Evolutionary conservation across 176 grass and related monocot genomes (phyloP).

Genomic region (Sorghum bicolor): DNA sequence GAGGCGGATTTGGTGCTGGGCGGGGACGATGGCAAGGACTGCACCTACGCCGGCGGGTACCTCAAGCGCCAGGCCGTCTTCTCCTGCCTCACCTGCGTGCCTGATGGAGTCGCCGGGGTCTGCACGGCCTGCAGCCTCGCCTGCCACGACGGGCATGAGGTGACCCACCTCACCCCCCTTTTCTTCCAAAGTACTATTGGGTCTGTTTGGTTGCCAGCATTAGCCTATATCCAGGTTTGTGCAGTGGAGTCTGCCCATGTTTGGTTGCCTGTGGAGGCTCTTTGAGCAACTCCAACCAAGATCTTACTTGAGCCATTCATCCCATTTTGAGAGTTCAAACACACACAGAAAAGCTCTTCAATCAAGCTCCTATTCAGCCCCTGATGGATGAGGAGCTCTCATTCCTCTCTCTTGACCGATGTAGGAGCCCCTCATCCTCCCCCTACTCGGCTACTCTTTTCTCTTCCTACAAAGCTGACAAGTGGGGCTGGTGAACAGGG

Average conservation of each 20-base stretch:
- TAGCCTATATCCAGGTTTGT: neutral
- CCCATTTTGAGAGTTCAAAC: neutral
- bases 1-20: conserved; percentile 93
- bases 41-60: conserved; percentile 83
- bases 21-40: conserved; percentile 93
- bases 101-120: conserved; percentile 67
- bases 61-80: conserved; percentile 97
- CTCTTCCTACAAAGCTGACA: neutral
- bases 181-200: neutral
- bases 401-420: neutral
- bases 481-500: neutral
- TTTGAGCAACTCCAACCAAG: neutral
- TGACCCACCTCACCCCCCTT: neutral
- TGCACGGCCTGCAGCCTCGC: conserved; percentile 90
- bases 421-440: neutral
- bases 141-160: conserved; percentile 98
- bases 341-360: neutral
- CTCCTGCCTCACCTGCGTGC: conserved; percentile 95
- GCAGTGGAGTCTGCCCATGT: neutral
- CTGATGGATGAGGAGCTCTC: neutral
- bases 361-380: neutral
- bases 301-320: neutral
- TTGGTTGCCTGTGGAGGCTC: neutral
- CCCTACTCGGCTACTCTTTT: neutral
- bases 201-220: neutral